A percentile compares a stretch with the other conserved stretches of the same genome.
Conservation (phyloP, 2,329 filamentous ascomycete genomes). For the Metarhizium guizhouense region DNA sequence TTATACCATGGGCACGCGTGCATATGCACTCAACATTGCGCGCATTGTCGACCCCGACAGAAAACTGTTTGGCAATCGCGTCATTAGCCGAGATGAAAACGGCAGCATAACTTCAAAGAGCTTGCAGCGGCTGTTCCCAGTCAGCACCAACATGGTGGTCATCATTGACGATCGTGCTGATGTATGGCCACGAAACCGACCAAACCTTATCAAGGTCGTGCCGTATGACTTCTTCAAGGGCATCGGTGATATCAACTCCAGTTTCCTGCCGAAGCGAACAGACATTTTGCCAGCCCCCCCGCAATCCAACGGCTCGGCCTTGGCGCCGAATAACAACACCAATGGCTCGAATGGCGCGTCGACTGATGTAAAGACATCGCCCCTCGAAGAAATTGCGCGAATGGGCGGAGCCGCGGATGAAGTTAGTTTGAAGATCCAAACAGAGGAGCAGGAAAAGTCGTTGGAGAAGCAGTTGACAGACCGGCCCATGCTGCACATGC, state of each 20-base stretch:
- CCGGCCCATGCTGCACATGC: conserved; percentile 81
- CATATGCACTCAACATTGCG: conserved; percentile 89
- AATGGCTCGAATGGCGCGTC: conserved; percentile 3
- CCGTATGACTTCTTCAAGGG: conserved; percentile 98
- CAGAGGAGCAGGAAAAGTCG: conserved; percentile 76
- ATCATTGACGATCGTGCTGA: conserved; percentile 97
- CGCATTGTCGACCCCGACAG: conserved; percentile 86
- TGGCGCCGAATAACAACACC: neutral
- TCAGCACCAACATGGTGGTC: conserved; percentile 97
- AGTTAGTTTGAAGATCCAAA: conserved; percentile 61
- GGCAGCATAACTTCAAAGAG: conserved; percentile 88
- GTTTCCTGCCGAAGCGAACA: conserved; percentile 76
- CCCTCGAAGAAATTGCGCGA: conserved; percentile 66
- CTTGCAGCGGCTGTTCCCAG: conserved; percentile 82
- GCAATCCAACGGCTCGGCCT: conserved; percentile 16
- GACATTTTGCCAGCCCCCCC: conserved; percentile 34
- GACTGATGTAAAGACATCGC: conserved; percentile 24
- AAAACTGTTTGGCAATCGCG: conserved; percentile 85
- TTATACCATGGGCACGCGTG: conserved; percentile 97
- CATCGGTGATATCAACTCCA: conserved; percentile 97
- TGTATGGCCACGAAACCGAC: conserved; percentile 84
- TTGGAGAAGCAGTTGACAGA: conserved; percentile 85
- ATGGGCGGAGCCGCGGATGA: conserved; percentile 67
- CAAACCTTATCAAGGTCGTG: conserved; percentile 88
- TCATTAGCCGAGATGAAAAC: conserved; percentile 95